Evolutionary conservation across 176 grass and related monocot species (phyloP), one percentile per base, ranked within the genome.

Genomic region (Musa acuminata): DNA sequence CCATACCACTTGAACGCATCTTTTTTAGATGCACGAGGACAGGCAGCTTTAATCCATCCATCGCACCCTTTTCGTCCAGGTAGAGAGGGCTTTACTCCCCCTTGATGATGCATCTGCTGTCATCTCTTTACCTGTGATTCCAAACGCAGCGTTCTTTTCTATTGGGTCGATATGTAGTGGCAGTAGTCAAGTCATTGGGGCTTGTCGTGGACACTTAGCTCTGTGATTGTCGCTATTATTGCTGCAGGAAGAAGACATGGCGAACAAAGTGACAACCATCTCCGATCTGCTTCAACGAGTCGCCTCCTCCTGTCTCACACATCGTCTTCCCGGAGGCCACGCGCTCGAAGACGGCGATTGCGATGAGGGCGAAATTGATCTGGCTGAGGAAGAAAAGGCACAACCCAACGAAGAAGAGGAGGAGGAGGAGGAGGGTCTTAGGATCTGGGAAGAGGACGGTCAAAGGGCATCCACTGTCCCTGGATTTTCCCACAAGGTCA

Each of bases 261-360:
- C 81, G 79, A 77, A 70, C 75, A 93, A 85, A 78, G 78, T 82
- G 26, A 77, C 80, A 13, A 87, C 84, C 73, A 83, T 98, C 68
- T 83, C 88, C 84, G 90, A 98, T 88, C 86, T 98, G 64, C 86
- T 98, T 82, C 90, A 98, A 29, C 90, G 95, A 1, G 90, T 93
- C 52, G 82, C 90, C 51, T 74, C 90, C 49, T 94, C 95, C 53
- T 98, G 90, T 84, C 88, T 98, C 82, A 90, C 95, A 66, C 87
- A 91, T 69, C 85, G 88, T n/a, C 54, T 98, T 25, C 88, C 88
- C 48, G 76, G 82, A 78, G 80, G 49, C 72, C 82, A 81, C 82
- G 60, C 60, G 0, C 17, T 86, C 22, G 64, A 84, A 59, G 75
- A 82, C 71, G 52, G 43, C 62, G 88, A 85, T 53, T 75, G 78